Evolutionary conservation across 2,329 filamentous ascomycete species (phyloP), one percentile per base, ranked within the genome.

Genomic region (Knoxdaviesia proteae): DNA sequence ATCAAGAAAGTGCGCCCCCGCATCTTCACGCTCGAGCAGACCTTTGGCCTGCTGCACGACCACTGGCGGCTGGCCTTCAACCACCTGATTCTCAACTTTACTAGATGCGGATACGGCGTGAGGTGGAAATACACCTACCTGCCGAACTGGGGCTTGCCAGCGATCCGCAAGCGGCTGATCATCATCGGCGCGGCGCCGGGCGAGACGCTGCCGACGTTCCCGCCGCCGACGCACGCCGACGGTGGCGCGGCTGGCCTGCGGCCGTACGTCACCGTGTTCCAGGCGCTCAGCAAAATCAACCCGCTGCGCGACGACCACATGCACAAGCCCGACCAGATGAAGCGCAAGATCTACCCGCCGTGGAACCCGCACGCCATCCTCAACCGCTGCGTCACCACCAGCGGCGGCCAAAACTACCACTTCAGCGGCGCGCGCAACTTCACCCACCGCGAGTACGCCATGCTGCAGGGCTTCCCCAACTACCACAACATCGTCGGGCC

Each of bases 1-100:
- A 58, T 88, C 1, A 57, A 66, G 5, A 67, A 68, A 34, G 55
- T 68, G 0, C 68, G 65, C 0, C 83, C 84, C 0, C 67, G 84
- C 0, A 53, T 90, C 0, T 69, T 83, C 2, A 92, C 83, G 0
- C 60, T 92, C 1, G 84, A 93, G 50, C 80, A 93, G 52, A 87
- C 84, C 0, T 76, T 73, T 42, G 83, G 82, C 0, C 66, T 92
- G 1, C 55, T 70, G 0, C 61, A 65, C 29, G 57, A 67, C 0
- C 56, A 63, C 0, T 74, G 77, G 43, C 55, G 59, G 7, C 56
- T 61, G 0, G 75, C 69, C 42, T 77, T 86, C 39, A 62, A 68
- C 36, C 58, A 64, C 0, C 56, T 87, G 0, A 60, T 90, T 3
- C 60, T 67, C 31, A 71, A 76, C 33, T 76, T 87, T 42, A 74